Evolutionary conservation across 139 green algal species (phyloP).

Genomic region (Nannochloris sp.): DNA sequence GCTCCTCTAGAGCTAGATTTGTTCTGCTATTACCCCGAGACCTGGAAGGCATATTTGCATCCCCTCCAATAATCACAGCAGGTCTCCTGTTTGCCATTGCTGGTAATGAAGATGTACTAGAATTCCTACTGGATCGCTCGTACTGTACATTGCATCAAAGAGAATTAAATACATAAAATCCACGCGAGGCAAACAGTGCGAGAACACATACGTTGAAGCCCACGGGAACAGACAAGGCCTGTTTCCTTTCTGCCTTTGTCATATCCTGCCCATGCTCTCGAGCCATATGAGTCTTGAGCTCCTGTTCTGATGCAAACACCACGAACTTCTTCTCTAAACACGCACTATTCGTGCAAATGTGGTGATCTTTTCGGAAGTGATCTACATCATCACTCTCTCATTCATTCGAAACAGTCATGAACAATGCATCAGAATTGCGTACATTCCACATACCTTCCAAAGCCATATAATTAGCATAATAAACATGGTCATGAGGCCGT

Average conservation of each 20-base stretch:
- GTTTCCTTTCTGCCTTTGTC: slow-evolving; percentile 50
- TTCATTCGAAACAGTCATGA: slow-evolving; percentile 19
- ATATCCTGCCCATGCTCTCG: slow-evolving; percentile 64
- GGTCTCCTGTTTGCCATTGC: neutral
- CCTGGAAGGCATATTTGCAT: slow-evolving; percentile 14
- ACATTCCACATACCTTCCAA: slow-evolving; percentile 39
- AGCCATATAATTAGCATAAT: slow-evolving; percentile 81
- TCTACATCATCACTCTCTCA: slow-evolving; percentile 6
- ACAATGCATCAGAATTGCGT: neutral
- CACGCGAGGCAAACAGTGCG: neutral
- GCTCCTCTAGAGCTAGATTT: neutral
- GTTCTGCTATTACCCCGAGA: neutral
- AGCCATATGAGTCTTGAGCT: slow-evolving; percentile 71
- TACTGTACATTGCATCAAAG: neutral
- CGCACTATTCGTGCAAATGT: slow-evolving; percentile 65
- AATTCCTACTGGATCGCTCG: neutral
- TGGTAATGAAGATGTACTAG: neutral
- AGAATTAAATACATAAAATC: slow-evolving; percentile 6
- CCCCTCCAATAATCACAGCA: slow-evolving; percentile 36
- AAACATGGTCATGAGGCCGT: slow-evolving; percentile 68
- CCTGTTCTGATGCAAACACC: slow-evolving; percentile 71
- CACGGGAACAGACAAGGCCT: slow-evolving; percentile 56
- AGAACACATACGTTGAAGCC: slow-evolving; percentile 36
- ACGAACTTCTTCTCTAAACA: slow-evolving; percentile 88
- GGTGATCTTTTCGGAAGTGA: slow-evolving; percentile 76